Evolutionary conservation across 495 filamentous ascomycete genomes (phyloP).

Genomic region (Neurospora sp.): DNA sequence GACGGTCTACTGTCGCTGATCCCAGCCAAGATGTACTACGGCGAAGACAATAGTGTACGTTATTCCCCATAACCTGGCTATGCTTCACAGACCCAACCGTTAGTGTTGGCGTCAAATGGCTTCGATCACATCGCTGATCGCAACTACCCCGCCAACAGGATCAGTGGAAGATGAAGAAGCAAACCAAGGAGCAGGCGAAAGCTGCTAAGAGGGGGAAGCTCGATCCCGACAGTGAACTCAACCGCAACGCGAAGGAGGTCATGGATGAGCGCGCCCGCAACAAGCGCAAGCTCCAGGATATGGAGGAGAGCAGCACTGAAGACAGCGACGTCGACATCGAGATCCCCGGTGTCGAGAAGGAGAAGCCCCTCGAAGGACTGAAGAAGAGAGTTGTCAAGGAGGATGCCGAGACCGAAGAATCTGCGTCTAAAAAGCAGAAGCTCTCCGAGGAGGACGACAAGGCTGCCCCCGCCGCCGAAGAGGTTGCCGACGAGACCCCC

Average conservation of each 20-base stretch:
- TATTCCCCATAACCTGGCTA: not conserved
- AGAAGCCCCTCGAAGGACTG: conserved; percentile 45
- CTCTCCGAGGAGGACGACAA: conserved; percentile 10
- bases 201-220: conserved; percentile 73
- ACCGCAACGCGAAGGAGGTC: conserved; percentile 72
- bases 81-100: not conserved
- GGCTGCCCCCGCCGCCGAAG: conserved; percentile 5
- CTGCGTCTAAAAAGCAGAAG: conserved; percentile 26
- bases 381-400: conserved; percentile 35
- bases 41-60: conserved; percentile 75
- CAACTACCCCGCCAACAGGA: conserved; percentile 40
- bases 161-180: conserved; percentile 82
- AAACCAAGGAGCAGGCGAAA: conserved; percentile 72
- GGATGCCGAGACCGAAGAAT: conserved; percentile 17
- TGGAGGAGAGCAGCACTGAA: conserved; percentile 21
- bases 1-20: conserved; percentile 87
- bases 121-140: conserved; percentile 9
- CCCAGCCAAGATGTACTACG: conserved; percentile 87
- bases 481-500: conserved; percentile 4
- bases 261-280: conserved; percentile 68
- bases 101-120: conserved; percentile 8
- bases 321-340: conserved; percentile 28
- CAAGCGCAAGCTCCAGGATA: conserved; percentile 46
- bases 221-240: conserved; percentile 62
- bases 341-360: conserved; percentile 36